A percentile compares a stretch with the other conserved stretches of the same genome.
These are phyloP conservation scores for Medicago lupulina DNA, from an alignment of 306 rosid species.

Conservation along the genomic window DNA sequence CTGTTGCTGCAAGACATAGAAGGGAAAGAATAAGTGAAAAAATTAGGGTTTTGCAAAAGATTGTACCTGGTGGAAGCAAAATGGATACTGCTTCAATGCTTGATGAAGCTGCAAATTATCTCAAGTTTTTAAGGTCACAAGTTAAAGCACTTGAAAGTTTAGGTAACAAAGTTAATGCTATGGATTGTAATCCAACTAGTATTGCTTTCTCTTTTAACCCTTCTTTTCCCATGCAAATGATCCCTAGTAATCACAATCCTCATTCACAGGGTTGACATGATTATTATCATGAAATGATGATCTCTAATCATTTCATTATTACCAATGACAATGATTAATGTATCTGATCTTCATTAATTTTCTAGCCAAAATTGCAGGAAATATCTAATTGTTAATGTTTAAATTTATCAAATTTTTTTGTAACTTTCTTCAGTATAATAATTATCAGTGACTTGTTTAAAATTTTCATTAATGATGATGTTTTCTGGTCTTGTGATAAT, in stretches of 20 bases:
- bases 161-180: conserved; percentile 71
- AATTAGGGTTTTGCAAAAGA: conserved; percentile 83
- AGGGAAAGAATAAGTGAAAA: conserved; percentile 89
- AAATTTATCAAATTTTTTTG: conserved; percentile 22
- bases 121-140: conserved; percentile 85
- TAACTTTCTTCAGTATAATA: conserved; percentile 45
- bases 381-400: conserved; percentile 36
- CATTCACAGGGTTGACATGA: conserved; percentile 31
- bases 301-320: conserved; percentile 44
- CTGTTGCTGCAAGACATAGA: conserved; percentile 95
- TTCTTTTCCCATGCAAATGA: conserved; percentile 68
- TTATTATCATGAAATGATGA: conserved; percentile 28
- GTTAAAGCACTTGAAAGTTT: conserved; percentile 74
- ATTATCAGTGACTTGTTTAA: conserved; percentile 41
- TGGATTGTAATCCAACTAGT: conserved; percentile 62
- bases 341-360: conserved; percentile 41
- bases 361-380: conserved; percentile 32
- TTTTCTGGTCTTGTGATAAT: conserved; percentile 32
- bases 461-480: conserved; percentile 20
- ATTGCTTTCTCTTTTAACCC: conserved; percentile 91
- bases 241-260: conserved; percentile 45
- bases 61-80: conserved; percentile 97
- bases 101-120: conserved; percentile 95
- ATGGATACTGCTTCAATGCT: conserved; percentile 99
- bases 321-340: conserved; percentile 50